These are phyloP conservation scores for Nakazawaea wyomingensis DNA, from an alignment of 805 yeast species.

Conservation along the genomic window DNA sequence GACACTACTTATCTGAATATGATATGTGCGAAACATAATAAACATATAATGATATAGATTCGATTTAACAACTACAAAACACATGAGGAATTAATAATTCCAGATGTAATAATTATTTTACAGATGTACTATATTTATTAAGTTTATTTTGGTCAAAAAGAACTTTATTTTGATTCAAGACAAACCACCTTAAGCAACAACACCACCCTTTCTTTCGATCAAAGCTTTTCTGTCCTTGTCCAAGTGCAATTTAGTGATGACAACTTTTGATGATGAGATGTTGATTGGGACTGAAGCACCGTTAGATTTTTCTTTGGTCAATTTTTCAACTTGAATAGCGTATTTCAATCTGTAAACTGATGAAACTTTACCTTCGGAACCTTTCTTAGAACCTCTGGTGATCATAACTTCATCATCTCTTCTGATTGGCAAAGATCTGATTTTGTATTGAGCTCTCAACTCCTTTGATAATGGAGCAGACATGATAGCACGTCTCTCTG, in stretches of 20 bases:
- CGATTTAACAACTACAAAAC: too few species aligned
- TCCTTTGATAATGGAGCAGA: slow-evolving; percentile 99
- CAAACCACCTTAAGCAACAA: slow-evolving; percentile 11
- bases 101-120: too few species aligned
- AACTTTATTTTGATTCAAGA: not conserved
- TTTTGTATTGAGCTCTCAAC: slow-evolving; percentile 94
- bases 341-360: slow-evolving; percentile 99
- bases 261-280: slow-evolving; percentile 98
- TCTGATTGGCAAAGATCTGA: slow-evolving; percentile 95
- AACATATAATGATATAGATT: too few species aligned
- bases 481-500: slow-evolving; percentile 88
- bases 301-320: slow-evolving; percentile 95
- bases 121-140: slow-evolving; percentile 3
- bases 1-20: too few species aligned
- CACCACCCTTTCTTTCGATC: slow-evolving; percentile 95
- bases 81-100: too few species aligned
- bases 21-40: too few species aligned
- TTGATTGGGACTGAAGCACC: slow-evolving; percentile 97
- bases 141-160: not conserved
- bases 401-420: slow-evolving; percentile 93
- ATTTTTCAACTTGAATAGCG: slow-evolving; percentile 94
- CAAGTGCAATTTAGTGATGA: slow-evolving; percentile 95
- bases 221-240: slow-evolving; percentile 99
- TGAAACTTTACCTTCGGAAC: slow-evolving; percentile 97
- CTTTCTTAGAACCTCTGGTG: slow-evolving; percentile 99